Base-by-base conservation (phyloP, 768 basidiomycete genomes). In the Panaeolus cyanescens region DNA sequence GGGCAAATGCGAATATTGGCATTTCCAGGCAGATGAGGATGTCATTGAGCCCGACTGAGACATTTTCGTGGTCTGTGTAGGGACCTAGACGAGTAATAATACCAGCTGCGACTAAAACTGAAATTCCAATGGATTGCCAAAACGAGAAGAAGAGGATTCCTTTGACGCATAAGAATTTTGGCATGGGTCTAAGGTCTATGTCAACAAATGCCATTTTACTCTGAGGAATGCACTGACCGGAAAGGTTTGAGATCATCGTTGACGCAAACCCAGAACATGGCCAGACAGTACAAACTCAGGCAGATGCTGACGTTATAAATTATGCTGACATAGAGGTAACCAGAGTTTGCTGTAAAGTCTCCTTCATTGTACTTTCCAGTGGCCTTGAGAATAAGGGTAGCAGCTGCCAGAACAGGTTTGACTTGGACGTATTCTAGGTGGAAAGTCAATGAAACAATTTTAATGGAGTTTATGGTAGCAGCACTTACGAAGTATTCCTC, bases 131-230 rank as follows among this genome's bases (percentile, higher is more conserved):
- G 20, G 91, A 87, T 72, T 99, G 97, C 97, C 97, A 99, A 79
- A 99, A 99, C 1, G 93, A 95, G 75, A 97, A 96, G 82, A 98
- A 98, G 20, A 99, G 82, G 66, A 99, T 95, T 45, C 96, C 96
- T 72, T 99, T 99, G 66, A 99, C 95, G 71, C 95, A 99, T 28
- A 99, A 87, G 75, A 99, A 99, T 74, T 99, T 99, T 2, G 97
- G 95, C 66, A 96, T 86, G 0, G 95, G 95, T 10, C 96, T 90
- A 67, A 10, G 22, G 32, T 63, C 13, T 61, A 56, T 28, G 30
- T 58, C 55, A 55, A 40, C 20, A 56, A 28, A 9, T 50, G 20
- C 1, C 53, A 32, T 42, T 20, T 32, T 0, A 45, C 2, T n/a
- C 32, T 1, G 22, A 10, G 19, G 30, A 31, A 40, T 17, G 22